Conservation (phyloP, 1,284 basidiomycete genomes). For the Clitocybe nebularis region DNA sequence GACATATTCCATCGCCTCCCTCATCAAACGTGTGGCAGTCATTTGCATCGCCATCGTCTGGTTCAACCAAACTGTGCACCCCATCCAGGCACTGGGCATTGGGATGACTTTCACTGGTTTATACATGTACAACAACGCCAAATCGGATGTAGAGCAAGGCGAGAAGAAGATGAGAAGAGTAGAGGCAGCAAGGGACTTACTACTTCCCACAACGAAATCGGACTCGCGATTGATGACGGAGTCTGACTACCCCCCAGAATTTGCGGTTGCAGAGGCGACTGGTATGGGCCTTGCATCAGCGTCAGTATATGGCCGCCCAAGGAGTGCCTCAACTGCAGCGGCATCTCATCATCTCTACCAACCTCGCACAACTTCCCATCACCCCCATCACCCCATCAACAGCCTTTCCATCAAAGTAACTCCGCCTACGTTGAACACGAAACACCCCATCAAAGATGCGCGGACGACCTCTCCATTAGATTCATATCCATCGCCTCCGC, state of each 20-base stretch:
- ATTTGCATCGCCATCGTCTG: slow-evolving; percentile 97
- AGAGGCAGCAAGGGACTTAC: slow-evolving; percentile 74
- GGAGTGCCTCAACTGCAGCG: slow-evolving; percentile 26
- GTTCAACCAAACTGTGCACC: slow-evolving; percentile 89
- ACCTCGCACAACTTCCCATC: slow-evolving; percentile 19
- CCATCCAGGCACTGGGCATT: slow-evolving; percentile 87
- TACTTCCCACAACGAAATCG: slow-evolving; percentile 66
- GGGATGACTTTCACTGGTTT: slow-evolving; percentile 85
- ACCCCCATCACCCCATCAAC: slow-evolving; percentile 18
- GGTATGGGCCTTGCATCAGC: slow-evolving; percentile 28
- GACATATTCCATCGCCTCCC: slow-evolving; percentile 96
- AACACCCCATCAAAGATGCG: slow-evolving; percentile 18
- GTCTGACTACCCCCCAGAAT: slow-evolving; percentile 32
- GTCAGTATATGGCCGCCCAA: slow-evolving; percentile 28
- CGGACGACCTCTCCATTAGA: slow-evolving; percentile 31
- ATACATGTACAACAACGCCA: slow-evolving; percentile 95
- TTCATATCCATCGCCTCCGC: slow-evolving; percentile 75
- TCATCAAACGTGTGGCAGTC: slow-evolving; percentile 97
- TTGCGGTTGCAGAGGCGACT: slow-evolving; percentile 27
- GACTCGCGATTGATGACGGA: slow-evolving; percentile 47
- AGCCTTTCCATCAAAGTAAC: slow-evolving; percentile 26
- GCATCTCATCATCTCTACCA: slow-evolving; percentile 20
- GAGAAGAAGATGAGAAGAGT: slow-evolving; percentile 84
- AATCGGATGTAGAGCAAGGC: slow-evolving; percentile 88
- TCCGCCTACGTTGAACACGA: slow-evolving; percentile 15